A percentile compares a stretch with the other conserved stretches of the same genome.
Conservation (phyloP, 345 rosid species). For the Corymbia maculata region DNA sequence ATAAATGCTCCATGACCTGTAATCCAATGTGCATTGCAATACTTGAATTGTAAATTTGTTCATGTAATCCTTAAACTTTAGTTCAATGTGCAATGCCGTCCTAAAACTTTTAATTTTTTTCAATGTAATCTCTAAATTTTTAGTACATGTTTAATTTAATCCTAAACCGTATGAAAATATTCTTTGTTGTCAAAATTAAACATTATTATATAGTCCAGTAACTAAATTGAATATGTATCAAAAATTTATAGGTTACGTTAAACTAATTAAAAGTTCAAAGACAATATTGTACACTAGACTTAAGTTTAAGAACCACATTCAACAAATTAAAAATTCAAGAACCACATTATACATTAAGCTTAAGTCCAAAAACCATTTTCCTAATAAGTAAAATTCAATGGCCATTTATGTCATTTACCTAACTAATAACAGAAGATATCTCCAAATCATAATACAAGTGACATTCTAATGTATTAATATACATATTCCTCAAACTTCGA, state of each 20-base stretch:
- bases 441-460: not conserved
- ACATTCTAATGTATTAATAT: not conserved
- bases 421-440: too few species aligned
- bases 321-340: too few species aligned
- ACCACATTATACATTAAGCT: not conserved
- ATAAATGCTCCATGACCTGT: not conserved
- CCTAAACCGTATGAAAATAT: too few species aligned
- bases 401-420: not conserved
- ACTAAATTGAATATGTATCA: too few species aligned
- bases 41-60: not conserved
- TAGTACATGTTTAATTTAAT: too few species aligned
- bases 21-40: too few species aligned
- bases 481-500: not conserved
- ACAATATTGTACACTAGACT: not conserved
- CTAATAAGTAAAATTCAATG: too few species aligned
- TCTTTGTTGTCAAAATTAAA: too few species aligned
- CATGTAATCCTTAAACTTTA: too few species aligned
- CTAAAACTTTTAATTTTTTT: too few species aligned
- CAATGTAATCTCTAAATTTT: not conserved
- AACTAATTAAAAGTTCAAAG: too few species aligned
- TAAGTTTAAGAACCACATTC: not conserved
- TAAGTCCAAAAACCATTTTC: not conserved
- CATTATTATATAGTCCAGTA: not conserved
- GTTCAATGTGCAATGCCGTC: rapidly evolving
- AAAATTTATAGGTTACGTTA: too few species aligned